Percentiles rank a stretch among this genome's conserved stretches.
phyloP scores from a whole-genome alignment of 2,329 filamentous ascomycete genomes.

The Pseudogymnoascus sp. region DNA sequence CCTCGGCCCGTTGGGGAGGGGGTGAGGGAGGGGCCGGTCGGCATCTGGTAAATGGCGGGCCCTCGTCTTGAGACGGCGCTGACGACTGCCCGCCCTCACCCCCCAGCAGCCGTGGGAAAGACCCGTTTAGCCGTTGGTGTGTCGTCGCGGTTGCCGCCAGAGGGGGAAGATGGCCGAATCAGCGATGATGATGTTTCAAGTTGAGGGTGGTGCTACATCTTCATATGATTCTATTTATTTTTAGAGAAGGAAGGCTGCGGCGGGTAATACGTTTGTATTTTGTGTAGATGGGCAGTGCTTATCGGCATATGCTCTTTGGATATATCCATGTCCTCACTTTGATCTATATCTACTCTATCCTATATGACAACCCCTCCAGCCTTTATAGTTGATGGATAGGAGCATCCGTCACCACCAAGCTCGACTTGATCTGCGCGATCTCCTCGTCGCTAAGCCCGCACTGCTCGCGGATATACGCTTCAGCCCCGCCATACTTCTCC shows the following conservation, averaged over 20 bases:
- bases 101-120: neutral
- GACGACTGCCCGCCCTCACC: neutral
- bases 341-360: neutral
- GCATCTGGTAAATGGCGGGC: neutral
- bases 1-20: neutral
- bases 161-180: neutral
- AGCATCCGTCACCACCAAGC: slow-evolving; percentile 34
- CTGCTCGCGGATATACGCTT: slow-evolving; percentile 52
- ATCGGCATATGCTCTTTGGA: neutral
- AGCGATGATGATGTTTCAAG: neutral
- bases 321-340: neutral
- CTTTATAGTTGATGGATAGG: slow-evolving; percentile 14
- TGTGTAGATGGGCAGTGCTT: neutral
- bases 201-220: neutral
- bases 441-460: slow-evolving; percentile 51
- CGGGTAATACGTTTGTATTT: neutral
- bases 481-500: slow-evolving; percentile 53
- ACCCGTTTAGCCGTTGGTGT: neutral
- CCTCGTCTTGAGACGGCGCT: neutral
- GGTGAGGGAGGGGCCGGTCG: neutral
- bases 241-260: neutral
- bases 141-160: neutral
- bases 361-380: neutral
- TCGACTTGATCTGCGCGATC: slow-evolving; percentile 44
- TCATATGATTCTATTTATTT: neutral